phyloP scores from a whole-genome alignment of 257 asterid genomes.

The Solanum sejunctum region DNA sequence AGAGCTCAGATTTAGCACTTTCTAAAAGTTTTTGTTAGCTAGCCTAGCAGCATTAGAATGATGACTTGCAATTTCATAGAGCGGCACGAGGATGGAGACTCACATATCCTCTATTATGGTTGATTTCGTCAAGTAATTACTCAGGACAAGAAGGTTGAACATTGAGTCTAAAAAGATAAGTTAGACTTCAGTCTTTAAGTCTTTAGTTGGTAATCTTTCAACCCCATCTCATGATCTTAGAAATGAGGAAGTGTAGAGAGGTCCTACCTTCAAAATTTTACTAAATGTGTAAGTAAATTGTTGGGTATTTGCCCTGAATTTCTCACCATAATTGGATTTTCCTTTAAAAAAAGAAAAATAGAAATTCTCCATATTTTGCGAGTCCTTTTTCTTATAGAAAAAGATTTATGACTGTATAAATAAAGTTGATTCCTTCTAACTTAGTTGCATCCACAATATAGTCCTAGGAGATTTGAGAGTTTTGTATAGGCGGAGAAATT shows the following conservation, averaged over 20 bases:
- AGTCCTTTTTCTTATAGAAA: too few species aligned
- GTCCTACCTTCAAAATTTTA: neutral
- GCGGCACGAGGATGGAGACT: neutral
- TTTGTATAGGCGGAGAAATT: too few species aligned
- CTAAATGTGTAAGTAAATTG: neutral
- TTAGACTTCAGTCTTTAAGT: neutral
- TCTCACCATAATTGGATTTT: too few species aligned
- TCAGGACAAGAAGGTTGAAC: neutral
- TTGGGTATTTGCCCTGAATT: too few species aligned
- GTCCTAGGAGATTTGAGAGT: too few species aligned
- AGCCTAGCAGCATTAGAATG: neutral
- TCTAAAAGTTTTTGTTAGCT: neutral
- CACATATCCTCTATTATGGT: neutral
- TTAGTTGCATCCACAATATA: too few species aligned
- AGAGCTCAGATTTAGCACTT: neutral
- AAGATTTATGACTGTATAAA: too few species aligned
- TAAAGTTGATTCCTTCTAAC: too few species aligned
- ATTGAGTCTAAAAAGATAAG: neutral
- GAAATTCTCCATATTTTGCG: too few species aligned
- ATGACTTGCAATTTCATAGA: neutral
- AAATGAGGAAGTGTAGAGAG: neutral
- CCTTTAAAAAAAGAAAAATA: too few species aligned
- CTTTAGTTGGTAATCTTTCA: neutral
- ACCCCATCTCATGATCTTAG: neutral
- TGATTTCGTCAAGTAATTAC: neutral